Conservation (phyloP, 257 asterid species). For the Salvia rosmarinus region DNA sequence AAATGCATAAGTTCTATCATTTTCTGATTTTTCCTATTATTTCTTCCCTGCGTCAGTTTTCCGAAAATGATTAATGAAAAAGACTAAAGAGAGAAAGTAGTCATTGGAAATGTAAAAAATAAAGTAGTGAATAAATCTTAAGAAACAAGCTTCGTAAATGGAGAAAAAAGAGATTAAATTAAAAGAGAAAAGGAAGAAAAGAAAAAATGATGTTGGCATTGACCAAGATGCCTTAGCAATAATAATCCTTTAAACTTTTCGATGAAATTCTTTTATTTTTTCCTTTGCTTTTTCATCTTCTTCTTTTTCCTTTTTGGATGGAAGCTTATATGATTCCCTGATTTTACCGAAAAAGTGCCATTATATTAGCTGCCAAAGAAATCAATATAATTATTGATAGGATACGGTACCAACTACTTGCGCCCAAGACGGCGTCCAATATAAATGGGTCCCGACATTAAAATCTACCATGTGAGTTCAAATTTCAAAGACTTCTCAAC, state of each 20-base stretch:
- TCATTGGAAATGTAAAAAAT: not conserved
- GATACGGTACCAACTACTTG: too few relatives aligned
- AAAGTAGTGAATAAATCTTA: conserved; percentile 29
- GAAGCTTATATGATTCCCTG: conserved; percentile 4
- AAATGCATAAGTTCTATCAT: too few relatives aligned
- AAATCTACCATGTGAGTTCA: too few relatives aligned
- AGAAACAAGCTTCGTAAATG: conserved; percentile 33
- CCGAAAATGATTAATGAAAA: not conserved
- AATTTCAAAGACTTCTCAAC: too few relatives aligned
- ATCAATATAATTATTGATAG: too few relatives aligned
- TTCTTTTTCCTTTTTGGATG: conserved; percentile 26
- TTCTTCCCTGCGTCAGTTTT: not conserved
- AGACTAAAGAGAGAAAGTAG: not conserved
- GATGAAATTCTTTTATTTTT: conserved; percentile 30
- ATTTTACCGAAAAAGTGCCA: conserved; percentile 18
- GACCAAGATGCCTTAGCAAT: conserved; percentile 38
- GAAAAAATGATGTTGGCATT: conserved; percentile 31
- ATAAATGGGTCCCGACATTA: too few relatives aligned
- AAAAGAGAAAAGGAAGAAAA: conserved; percentile 26
- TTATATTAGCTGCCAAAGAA: conserved; percentile 7
- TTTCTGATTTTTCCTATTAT: too few relatives aligned
- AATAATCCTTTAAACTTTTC: conserved; percentile 28
- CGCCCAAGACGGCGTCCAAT: too few relatives aligned
- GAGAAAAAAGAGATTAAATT: conserved; percentile 23
- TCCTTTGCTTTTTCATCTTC: conserved; percentile 16